phyloP scores from a whole-genome alignment of 768 basidiomycete genomes.

The Phallus indusiatus region DNA sequence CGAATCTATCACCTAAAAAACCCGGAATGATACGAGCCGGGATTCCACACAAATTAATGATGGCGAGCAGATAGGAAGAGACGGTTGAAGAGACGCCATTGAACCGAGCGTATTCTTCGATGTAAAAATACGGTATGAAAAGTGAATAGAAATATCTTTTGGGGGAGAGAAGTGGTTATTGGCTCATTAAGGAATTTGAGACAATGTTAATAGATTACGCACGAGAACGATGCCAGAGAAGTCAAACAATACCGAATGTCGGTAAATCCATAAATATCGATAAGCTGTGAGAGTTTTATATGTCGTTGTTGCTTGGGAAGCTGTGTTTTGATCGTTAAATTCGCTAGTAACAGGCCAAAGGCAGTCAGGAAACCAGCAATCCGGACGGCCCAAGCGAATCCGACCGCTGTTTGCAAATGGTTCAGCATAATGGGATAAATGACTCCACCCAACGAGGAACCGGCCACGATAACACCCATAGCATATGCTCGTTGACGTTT shows the following conservation, averaged over 20 bases:
- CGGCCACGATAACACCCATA: conserved; percentile 59
- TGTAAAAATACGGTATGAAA: conserved; percentile 66
- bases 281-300: conserved; percentile 13
- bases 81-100: conserved; percentile 25
- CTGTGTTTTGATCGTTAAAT: conserved; percentile 35
- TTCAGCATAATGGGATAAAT: conserved; percentile 60
- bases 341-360: conserved; percentile 36
- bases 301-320: conserved; percentile 3
- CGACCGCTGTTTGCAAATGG: conserved; percentile 41
- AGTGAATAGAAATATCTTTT: conserved; percentile 38
- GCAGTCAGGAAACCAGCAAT: conserved; percentile 39
- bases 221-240: conserved; percentile 3
- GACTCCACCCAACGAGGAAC: conserved; percentile 52
- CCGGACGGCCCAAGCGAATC: conserved; percentile 57
- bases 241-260: conserved; percentile 17
- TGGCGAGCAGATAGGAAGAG: conserved; percentile 40
- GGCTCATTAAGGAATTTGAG: conserved; percentile 31
- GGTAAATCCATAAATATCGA: conserved; percentile 25
- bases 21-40: conserved; percentile 58
- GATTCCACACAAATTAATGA: conserved; percentile 61
- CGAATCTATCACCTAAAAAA: conserved; percentile 53
- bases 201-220: conserved; percentile 11
- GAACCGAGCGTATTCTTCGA: conserved; percentile 45
- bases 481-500: conserved; percentile 48
- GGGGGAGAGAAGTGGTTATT: conserved; percentile 3